Evolutionary conservation across 2,329 filamentous ascomycete species (phyloP).

Genomic region (Epichloe glyceriae): DNA sequence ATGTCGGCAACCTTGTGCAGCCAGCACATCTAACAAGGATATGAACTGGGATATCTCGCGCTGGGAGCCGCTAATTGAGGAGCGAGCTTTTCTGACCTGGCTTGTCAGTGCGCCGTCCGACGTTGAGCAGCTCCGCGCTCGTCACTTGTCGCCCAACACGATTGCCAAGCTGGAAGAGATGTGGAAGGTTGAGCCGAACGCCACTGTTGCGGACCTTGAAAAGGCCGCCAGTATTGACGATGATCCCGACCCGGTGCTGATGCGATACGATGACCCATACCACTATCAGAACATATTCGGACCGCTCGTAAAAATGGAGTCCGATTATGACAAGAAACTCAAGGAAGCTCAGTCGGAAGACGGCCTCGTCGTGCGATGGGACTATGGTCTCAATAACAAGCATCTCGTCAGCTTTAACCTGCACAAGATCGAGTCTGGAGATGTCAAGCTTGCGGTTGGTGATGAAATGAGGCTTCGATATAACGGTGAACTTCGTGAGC

Average conservation of each 20-base stretch:
- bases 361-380: conserved; percentile 87
- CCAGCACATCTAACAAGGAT: conserved; percentile 90
- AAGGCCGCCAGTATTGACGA: conserved; percentile 88
- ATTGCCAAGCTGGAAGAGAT: conserved; percentile 95
- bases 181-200: conserved; percentile 90
- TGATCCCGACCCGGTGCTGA: conserved; percentile 79
- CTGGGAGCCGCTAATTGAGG: conserved; percentile 96
- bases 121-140: conserved; percentile 87
- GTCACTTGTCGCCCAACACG: conserved; percentile 84
- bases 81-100: conserved; percentile 90
- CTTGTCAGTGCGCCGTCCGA: conserved; percentile 82
- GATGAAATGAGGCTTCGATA: conserved; percentile 98
- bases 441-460: conserved; percentile 94
- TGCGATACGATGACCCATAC: conserved; percentile 93
- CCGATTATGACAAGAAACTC: conserved; percentile 96
- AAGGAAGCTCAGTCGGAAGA: conserved; percentile 98
- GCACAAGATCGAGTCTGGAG: conserved; percentile 91
- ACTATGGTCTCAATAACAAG: conserved; percentile 92
- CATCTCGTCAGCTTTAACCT: conserved; percentile 90
- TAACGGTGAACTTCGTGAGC: conserved; percentile 78
- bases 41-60: conserved; percentile 99
- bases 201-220: conserved; percentile 82
- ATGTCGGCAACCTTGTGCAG: conserved; percentile 90
- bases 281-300: conserved; percentile 99
- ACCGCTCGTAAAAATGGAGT: conserved; percentile 95